Base-by-base conservation (phyloP, 2,329 filamentous ascomycete species). In the Coniochaeta pulveracea region DNA sequence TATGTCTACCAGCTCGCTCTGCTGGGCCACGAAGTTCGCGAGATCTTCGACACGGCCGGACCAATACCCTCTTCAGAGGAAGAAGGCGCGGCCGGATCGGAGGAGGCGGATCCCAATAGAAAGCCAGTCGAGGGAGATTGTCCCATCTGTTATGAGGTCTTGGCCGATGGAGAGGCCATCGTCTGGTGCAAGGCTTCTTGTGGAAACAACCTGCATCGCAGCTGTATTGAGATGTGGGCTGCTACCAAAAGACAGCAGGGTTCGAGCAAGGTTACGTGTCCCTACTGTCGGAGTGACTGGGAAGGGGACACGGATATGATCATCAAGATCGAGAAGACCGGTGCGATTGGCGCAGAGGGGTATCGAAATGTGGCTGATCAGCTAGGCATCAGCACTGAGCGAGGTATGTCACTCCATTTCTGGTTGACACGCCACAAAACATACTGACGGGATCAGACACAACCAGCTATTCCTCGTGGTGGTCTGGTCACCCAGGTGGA, bases 1-100 rank as follows among this genome's bases (percentile, higher is more conserved):
- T 52, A 75, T 4, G 63, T 71, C 6, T 80, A 80, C 43, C 76
- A 81, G 47, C 60, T 74, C 5, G 75, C 73, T 1, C 63, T 81
- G 17, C 55, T 76, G 6, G 60, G 61, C 28, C 60, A 58, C 3
- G 77, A 81, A 49, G 60, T 81, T n/a, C 55, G 56, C 17, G 60
- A 70, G 18, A 68, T 81, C 41, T 74, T 80, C 43, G 55, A 49
- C 14, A 50, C 56, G 1, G 71, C 74, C 1, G 69, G 73, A 4
- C 58, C 65, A 3, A 61, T 67, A n/a, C 60, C 60, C 0, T n/a
- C n/a, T n/a, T n/a, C n/a, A n/a, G n/a, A n/a, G n/a, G 46, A 47
- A 2, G 52, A 2, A 39, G 37, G 4, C 40, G 25, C 10, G 22
- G 22, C 14, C 14, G 35, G 8, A n/a, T 31, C 24, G 1, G 30